Conservation (phyloP, 2,329 filamentous ascomycete genomes). For the Fusarium sp. region DNA sequence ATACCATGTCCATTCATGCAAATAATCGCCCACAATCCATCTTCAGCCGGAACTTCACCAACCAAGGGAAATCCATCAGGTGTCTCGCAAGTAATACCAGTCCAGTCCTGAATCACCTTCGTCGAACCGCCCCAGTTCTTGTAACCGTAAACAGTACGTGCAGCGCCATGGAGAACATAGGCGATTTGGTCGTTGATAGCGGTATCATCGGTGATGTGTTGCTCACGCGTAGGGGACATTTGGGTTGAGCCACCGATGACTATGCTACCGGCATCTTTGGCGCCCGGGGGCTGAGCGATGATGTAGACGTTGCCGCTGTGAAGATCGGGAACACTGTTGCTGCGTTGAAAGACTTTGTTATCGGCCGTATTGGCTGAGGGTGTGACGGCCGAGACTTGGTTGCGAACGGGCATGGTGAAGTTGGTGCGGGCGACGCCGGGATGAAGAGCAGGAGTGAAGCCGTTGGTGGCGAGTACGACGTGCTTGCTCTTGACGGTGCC, state of each 20-base stretch:
- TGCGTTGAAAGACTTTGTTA: slow-evolving; percentile 9
- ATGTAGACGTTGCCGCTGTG: slow-evolving; percentile 31
- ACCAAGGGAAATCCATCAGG: slow-evolving; percentile 24
- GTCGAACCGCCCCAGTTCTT: slow-evolving; percentile 28
- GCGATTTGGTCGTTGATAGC: slow-evolving; percentile 27
- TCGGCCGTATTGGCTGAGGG: slow-evolving; percentile 5
- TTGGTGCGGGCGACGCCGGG: slow-evolving; percentile 24
- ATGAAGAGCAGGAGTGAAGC: slow-evolving; percentile 23
- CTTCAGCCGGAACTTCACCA: slow-evolving; percentile 22
- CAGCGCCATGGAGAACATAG: slow-evolving; percentile 11
- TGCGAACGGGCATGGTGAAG: slow-evolving; percentile 28
- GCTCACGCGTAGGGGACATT: slow-evolving; percentile 22
- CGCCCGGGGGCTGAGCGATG: slow-evolving; percentile 12
- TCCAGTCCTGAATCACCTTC: slow-evolving; percentile 26
- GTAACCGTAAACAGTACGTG: slow-evolving; percentile 10
- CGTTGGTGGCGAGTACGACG: slow-evolving; percentile 30
- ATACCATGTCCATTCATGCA: slow-evolving; percentile 33
- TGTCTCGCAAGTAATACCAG: slow-evolving; percentile 20
- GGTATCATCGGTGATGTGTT: slow-evolving; percentile 13
- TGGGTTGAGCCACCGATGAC: slow-evolving; percentile 20
- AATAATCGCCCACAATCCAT: slow-evolving; percentile 27
- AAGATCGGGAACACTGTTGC: slow-evolving; percentile 9
- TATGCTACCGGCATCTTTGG: slow-evolving; percentile 15
- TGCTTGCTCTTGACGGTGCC: slow-evolving; percentile 25
- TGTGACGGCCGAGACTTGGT: slow-evolving; percentile 11